Evolutionary conservation across 805 yeast species (phyloP).

Genomic region (Saccharomycopsis synnaedendra): DNA sequence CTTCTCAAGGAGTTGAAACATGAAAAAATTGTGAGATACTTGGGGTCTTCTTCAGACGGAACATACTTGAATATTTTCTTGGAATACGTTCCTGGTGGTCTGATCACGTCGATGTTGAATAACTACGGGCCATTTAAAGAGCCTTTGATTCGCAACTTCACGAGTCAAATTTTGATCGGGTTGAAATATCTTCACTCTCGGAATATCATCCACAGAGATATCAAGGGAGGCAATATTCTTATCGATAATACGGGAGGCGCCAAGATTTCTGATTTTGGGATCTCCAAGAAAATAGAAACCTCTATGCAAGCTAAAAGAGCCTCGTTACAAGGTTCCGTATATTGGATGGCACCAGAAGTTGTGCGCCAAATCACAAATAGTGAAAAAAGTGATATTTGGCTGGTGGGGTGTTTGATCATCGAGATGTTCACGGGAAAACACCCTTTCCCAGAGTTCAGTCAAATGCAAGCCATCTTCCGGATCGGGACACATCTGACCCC

Average conservation of each 20-base stretch:
- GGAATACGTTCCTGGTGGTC: slow-evolving; percentile 37
- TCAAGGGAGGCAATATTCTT: slow-evolving; percentile 53
- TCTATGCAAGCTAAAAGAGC: slow-evolving; percentile 30
- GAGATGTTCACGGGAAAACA: slow-evolving; percentile 96
- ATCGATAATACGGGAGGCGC: slow-evolving; percentile 51
- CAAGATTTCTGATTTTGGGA: slow-evolving; percentile 56
- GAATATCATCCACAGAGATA: slow-evolving; percentile 51
- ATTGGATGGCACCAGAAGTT: slow-evolving; percentile 99
- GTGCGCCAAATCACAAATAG: slow-evolving; percentile 90
- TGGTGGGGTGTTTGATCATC: slow-evolving; percentile 85
- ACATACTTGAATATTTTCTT: slow-evolving; percentile 18
- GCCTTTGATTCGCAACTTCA: slow-evolving; percentile 42
- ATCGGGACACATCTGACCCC: slow-evolving; percentile 85
- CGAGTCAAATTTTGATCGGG: slow-evolving; percentile 44
- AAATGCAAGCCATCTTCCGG: slow-evolving; percentile 94
- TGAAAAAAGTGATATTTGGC: slow-evolving; percentile 93
- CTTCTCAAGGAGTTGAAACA: slow-evolving; percentile 42
- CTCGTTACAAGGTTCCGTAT: slow-evolving; percentile 67
- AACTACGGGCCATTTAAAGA: slow-evolving; percentile 55
- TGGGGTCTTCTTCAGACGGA: slow-evolving; percentile 29
- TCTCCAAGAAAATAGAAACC: slow-evolving; percentile 31
- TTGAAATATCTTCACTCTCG: slow-evolving; percentile 44
- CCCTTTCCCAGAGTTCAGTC: slow-evolving; percentile 90
- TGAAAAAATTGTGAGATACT: slow-evolving; percentile 47
- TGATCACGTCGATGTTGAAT: slow-evolving; percentile 41